phyloP scores from a whole-genome alignment of 106 monocot species.

The Dendrobium catenatum region DNA sequence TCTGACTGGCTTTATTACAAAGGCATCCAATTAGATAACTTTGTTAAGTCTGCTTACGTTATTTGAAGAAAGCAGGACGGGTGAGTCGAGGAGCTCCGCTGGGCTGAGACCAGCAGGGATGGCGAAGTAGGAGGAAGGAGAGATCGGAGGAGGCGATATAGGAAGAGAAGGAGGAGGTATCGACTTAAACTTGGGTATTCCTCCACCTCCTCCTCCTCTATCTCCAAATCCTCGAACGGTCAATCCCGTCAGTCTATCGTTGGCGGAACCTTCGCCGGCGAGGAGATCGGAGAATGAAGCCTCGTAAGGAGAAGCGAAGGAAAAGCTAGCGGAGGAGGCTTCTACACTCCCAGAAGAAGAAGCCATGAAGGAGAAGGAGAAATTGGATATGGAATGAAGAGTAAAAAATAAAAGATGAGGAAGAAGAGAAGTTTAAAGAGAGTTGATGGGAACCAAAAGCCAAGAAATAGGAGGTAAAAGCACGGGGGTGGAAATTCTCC shows the following conservation, averaged over 20 bases:
- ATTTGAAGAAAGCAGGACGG: slow-evolving; percentile 37
- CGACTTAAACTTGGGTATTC: slow-evolving; percentile 74
- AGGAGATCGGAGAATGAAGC: slow-evolving; percentile 61
- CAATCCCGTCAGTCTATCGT: not conserved
- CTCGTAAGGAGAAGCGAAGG: slow-evolving; percentile 26
- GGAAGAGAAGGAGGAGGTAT: slow-evolving; percentile 57
- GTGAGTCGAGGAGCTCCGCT: slow-evolving; percentile 44
- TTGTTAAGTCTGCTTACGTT: slow-evolving; percentile 27
- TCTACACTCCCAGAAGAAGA: slow-evolving; percentile 43
- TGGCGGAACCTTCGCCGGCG: slow-evolving; percentile 15
- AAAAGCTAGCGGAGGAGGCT: slow-evolving; percentile 16
- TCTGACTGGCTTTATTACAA: not conserved
- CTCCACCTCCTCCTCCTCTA: slow-evolving; percentile 8
- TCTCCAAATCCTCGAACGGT: not conserved
- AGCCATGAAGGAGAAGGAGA: slow-evolving; percentile 22
- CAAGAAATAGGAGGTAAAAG: slow-evolving; percentile 3
- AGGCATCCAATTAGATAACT: not conserved
- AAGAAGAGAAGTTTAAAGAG: not conserved
- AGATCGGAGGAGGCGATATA: slow-evolving; percentile 44
- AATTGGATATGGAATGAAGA: not conserved
- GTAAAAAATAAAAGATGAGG: not conserved
- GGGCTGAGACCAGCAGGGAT: slow-evolving; percentile 44
- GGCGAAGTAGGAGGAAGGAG: slow-evolving; percentile 58
- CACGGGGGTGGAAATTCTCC: not conserved
- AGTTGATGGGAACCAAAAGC: not conserved